Evolutionary conservation across 2,329 filamentous ascomycete species (phyloP), one percentile per base, ranked within the genome.

Genomic region (Raffaelea albimanens): DNA sequence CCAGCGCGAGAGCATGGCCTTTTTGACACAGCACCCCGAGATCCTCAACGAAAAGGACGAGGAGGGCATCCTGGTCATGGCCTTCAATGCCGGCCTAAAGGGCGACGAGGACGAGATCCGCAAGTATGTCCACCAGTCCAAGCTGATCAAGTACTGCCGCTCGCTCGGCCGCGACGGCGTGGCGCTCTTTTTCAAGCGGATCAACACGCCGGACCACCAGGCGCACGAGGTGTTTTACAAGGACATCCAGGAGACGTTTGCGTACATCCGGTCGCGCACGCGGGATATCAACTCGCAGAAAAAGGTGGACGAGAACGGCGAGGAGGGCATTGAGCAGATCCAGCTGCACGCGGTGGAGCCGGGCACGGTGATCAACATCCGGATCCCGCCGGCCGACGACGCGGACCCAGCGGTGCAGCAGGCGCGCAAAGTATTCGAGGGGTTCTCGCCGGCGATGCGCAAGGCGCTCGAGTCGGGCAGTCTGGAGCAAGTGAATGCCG

Each of bases 311-410:
- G 72, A 71, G 16, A 66, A 69, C 50, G 59, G 64, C 34, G 72
- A 71, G 38, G 58, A 54, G 22, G 87, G 84, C 19, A 85, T 95
- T 10, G 93, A 98, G 69, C 91, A 96, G 66, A 98, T 98, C 56
- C 94, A 98, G 67, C 76, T 98, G 42, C 93, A 98, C 62, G 91
- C 93, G 14, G 90, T 98, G 11, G 89, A 96, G 63, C 91, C 91
- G 0, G 85, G 85, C 43, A 96, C 91, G 3, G 83, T 86, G 52
- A 96, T 98, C 63, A 86, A 87, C 61, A 96, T 97, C 64, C 78
- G 69, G 47, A 83, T 95, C 36, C 91, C 93, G 13, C 72, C 84
- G 0, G 72, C 73, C 36, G 73, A 79, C 21, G 85, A 82, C 57
- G 73, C 80, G 21, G 81, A 90, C 45, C 75, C 78, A 1, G 80